Base-by-base conservation (phyloP, 208 protist genomes). In the Acanthamoeba royreba region DNA sequence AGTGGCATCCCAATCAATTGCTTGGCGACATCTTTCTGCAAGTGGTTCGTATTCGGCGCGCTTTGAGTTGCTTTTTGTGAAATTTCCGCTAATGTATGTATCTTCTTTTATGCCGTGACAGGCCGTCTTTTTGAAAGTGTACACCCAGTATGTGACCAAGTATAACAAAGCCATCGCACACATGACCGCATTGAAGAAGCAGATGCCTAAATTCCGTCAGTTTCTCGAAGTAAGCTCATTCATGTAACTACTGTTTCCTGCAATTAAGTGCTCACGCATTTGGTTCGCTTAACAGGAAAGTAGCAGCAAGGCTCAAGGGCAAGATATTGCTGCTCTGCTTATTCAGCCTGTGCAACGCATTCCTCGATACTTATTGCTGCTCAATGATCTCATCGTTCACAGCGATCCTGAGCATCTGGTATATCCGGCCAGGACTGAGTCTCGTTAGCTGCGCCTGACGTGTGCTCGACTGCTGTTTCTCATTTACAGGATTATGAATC, bases 321-420 rank as follows among this genome's bases (percentile, higher is more conserved):
- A 92, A 31, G 87, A 92, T 17, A 79, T 92, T 19, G 52, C 42
- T 25, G 69, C 87, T 19, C 77, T 92, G 28, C 87, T 93, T 35
- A 93, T 93, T 33, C 58, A 38, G 19, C 89, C 89, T n/a, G 46
- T 93, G 25, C 89, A 93, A 43, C 89, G 89, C 47, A 93, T 93
- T 35, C 89, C 89, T 13, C 89, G 89, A 42, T 93, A 93, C n/a
- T 31, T 58, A 38, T 33, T 93, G 66, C 69, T 93, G 45, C 89
- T 93, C 45, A 85, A 79, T 15, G 89, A 93, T n/a, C 43, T 93
- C 31, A 58, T 93, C 38, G 85, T 85, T 40, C 89, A 93, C 89
- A 93, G 66, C 0, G 89, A 93, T 19, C 46, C 79, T 58, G 89
- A 58, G 8, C 89, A 93, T 31, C n/a, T 45, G 40, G 72, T 42